phyloP scores from a whole-genome alignment of 1,284 basidiomycete genomes.

The Fomitopsis schrenkii region DNA sequence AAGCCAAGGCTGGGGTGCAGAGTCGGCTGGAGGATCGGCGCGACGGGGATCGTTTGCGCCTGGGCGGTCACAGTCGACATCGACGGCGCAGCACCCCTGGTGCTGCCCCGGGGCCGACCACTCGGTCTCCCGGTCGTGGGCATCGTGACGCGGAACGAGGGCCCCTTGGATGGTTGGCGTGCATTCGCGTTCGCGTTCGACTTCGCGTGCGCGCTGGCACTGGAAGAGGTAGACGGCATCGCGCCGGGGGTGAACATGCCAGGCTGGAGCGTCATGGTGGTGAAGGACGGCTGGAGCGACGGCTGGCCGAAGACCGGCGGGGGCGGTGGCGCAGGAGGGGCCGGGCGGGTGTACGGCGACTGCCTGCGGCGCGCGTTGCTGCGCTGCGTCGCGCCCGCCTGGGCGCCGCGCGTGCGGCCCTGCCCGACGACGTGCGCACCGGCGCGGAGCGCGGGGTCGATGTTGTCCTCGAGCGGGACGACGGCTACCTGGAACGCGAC shows the following conservation, averaged over 20 bases:
- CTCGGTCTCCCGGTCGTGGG: background rate
- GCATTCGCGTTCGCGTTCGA: background rate
- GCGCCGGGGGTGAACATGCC: background rate
- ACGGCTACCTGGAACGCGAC: background rate
- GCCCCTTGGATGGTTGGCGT: background rate
- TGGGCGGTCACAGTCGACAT: background rate
- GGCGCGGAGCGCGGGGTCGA: constrained; percentile 32
- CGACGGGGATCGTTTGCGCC: constrained; percentile 1
- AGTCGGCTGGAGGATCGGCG: constrained; percentile 8
- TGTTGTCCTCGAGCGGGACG: constrained; percentile 15
- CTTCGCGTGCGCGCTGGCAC: background rate
- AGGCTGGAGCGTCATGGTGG: constrained; percentile 5
- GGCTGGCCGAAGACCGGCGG: constrained; percentile 1
- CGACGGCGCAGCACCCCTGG: background rate
- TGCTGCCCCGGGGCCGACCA: background rate
- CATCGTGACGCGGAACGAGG: constrained; percentile 1
- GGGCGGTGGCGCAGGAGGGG: background rate
- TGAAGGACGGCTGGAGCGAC: constrained; percentile 7
- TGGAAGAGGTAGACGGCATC: background rate
- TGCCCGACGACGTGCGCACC: constrained; percentile 32
- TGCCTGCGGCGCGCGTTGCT: constrained; percentile 12
- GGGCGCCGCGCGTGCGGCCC: constrained; percentile 13
- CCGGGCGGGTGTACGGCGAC: constrained; percentile 11
- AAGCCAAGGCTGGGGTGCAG: constrained; percentile 10
- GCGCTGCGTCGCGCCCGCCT: constrained; percentile 4